Evolutionary conservation across 768 basidiomycete species (phyloP), one percentile per base, ranked within the genome.

Genomic region (Leccinum subgranulosum): DNA sequence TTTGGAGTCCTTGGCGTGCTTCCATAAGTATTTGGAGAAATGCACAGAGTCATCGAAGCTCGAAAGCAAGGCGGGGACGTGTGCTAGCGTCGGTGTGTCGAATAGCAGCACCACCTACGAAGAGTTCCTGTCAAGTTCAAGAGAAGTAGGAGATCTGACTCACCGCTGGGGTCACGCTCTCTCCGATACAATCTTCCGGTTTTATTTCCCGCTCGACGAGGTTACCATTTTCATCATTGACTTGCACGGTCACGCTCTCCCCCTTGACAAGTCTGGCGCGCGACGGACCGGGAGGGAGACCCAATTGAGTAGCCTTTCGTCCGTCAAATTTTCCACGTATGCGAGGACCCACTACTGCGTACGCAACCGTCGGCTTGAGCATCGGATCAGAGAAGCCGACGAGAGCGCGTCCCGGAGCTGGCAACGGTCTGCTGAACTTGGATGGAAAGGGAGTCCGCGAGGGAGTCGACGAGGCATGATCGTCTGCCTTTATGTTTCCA

Each of bases 321-420:
- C 72, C 84, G 59, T 94, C 81, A 66, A 98, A 96, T 70, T 90
- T 92, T 9, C 83, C 83, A 1, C 83, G 81, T 41, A 77, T 70
- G 14, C 75, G 77, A 3, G 83, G 83, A 0, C 83, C 83, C 43
- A 82, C 74, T 45, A 84, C 55, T 15, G 83, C 69, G 64, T 84
- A 84, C 4, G 77, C 80, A 33, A 83, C 59, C 0, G 81, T 76
- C 4, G 77, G 72, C 47, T 73, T 70, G n/a, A 64, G 45, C 5
- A 14, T 48, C 4, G 61, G 60, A 45, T 64, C 57, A 25, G 61
- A 29, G 23, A 54, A 39, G 21, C 68, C 69, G 14, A 65, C 10
- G 17, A 61, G 51, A 29, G 54, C 5, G 31, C 36, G 58, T 33
- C 72, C 68, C n/a, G 64, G 69, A 31, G 58, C 27, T 0, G 70